Evolutionary conservation across 345 rosid genomes (phyloP).

Genomic region (Lumnitzera littorea): DNA sequence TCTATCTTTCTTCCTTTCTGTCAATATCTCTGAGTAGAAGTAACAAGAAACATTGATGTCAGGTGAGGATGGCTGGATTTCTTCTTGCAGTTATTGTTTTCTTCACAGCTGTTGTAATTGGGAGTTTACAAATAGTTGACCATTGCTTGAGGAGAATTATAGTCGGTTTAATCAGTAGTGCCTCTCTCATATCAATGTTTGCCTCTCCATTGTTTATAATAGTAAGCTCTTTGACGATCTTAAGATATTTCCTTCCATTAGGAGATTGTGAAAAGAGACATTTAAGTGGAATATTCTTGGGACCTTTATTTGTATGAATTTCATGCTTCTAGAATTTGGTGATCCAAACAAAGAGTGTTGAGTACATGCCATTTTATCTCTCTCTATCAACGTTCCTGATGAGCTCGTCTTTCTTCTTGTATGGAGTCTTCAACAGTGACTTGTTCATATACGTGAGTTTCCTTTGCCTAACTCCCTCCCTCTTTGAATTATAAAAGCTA

Average conservation of each 20-base stretch:
- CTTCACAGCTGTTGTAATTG: conserved; percentile 34
- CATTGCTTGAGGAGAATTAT: conserved; percentile 27
- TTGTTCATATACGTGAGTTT: conserved; percentile 57
- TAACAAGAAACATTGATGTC: conserved; percentile 10
- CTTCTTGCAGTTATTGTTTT: conserved; percentile 39
- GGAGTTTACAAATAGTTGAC: conserved; percentile 53
- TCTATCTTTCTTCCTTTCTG: conserved; percentile 3
- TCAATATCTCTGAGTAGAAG: not conserved
- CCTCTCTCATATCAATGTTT: conserved; percentile 76
- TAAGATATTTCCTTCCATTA: not conserved
- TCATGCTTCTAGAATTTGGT: conserved; percentile 53
- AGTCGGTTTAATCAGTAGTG: conserved; percentile 63
- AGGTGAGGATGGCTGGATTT: conserved; percentile 53
- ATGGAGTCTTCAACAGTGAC: conserved; percentile 65
- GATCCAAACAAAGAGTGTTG: conserved; percentile 67
- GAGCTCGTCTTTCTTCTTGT: conserved; percentile 65
- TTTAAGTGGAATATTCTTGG: not conserved
- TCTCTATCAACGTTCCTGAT: conserved; percentile 79
- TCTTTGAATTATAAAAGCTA: not conserved
- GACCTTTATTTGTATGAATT: not conserved
- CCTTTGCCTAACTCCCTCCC: not conserved
- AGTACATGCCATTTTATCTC: conserved; percentile 82
- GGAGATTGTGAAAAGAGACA: not conserved
- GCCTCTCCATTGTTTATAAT: conserved; percentile 83
- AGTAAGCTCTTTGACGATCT: conserved; percentile 32